phyloP scores from a whole-genome alignment of 345 rosid species.

The Euphorbia lathyris region DNA sequence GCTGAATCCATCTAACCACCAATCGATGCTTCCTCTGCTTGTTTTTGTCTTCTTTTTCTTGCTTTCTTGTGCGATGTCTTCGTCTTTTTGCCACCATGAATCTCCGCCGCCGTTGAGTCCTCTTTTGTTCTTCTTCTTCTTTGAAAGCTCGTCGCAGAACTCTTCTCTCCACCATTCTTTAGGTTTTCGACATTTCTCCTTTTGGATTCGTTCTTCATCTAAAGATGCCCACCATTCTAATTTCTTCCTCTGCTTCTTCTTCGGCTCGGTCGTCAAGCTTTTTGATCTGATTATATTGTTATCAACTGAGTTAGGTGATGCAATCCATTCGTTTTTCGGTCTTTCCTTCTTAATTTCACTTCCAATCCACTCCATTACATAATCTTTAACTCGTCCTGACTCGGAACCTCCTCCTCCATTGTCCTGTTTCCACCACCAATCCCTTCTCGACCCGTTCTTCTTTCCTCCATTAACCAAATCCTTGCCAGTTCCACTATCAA shows the following conservation, averaged over 20 bases:
- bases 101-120: slow-evolving; percentile 42
- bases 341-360: slow-evolving; percentile 69
- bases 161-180: slow-evolving; percentile 91
- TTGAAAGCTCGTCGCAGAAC: slow-evolving; percentile 68
- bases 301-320: slow-evolving; percentile 30
- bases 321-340: slow-evolving; percentile 47
- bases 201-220: slow-evolving; percentile 28
- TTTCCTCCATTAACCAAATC: slow-evolving; percentile 10
- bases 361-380: slow-evolving; percentile 83
- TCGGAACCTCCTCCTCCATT: slow-evolving; percentile 50
- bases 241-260: slow-evolving; percentile 31
- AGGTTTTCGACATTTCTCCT: slow-evolving; percentile 58
- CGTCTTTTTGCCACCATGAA: slow-evolving; percentile 67
- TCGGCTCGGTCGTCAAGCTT: slow-evolving; percentile 28
- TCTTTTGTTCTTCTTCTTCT: slow-evolving; percentile 52
- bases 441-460: slow-evolving; percentile 21
- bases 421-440: slow-evolving; percentile 39
- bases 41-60: slow-evolving; percentile 46
- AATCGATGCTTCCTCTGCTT: slow-evolving; percentile 58
- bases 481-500: slow-evolving; percentile 17
- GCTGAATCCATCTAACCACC: slow-evolving; percentile 48
- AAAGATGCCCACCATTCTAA: slow-evolving; percentile 34
- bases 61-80: slow-evolving; percentile 33
- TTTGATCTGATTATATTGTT: slow-evolving; percentile 30
- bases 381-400: slow-evolving; percentile 71